Percentiles rank a stretch among this genome's conserved stretches.
Evolutionary conservation across 352 stramenopile genomes (phyloP).

Genomic region (Globisporangium viniferum): DNA sequence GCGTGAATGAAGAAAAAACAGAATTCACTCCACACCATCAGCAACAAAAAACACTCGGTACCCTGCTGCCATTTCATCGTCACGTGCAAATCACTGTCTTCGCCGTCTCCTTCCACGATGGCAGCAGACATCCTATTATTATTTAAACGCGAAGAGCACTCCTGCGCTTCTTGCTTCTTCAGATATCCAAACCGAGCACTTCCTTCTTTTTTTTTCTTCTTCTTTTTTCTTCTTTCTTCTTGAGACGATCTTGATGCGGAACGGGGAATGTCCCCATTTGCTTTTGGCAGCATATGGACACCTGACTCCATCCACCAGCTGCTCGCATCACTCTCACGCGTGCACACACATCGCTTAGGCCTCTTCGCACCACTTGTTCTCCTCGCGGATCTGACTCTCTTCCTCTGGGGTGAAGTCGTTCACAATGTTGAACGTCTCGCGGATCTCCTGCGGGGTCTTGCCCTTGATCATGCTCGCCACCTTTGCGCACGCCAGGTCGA

Average conservation of each 20-base stretch:
- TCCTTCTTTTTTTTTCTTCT: not conserved
- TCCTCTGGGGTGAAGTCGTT: constrained; percentile 99
- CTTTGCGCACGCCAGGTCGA: constrained; percentile 92
- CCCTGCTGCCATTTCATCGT: not conserved
- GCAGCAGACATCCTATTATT: constrained; percentile 1
- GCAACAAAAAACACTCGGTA: no score
- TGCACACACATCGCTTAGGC: constrained; percentile 58
- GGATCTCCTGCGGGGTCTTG: constrained; percentile 99
- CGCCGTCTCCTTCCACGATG: not conserved
- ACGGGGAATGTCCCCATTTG: not conserved
- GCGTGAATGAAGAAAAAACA: no score
- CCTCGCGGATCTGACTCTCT: constrained; percentile 98
- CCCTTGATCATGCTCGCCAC: constrained; percentile 93
- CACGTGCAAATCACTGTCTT: not conserved
- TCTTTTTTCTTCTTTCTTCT: not conserved
- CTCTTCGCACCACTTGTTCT: constrained; percentile 99
- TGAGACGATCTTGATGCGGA: not conserved
- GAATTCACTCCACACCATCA: no score
- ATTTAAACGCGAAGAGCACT: not conserved
- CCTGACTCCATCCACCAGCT: not conserved
- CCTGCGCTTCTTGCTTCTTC: not conserved
- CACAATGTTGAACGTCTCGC: constrained; percentile 99
- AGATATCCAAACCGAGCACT: not conserved
- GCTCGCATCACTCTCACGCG: not conserved
- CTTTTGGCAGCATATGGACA: not conserved